Evolutionary conservation across 148 eudicot genomes (phyloP).

Genomic region (Silene latifolia): DNA sequence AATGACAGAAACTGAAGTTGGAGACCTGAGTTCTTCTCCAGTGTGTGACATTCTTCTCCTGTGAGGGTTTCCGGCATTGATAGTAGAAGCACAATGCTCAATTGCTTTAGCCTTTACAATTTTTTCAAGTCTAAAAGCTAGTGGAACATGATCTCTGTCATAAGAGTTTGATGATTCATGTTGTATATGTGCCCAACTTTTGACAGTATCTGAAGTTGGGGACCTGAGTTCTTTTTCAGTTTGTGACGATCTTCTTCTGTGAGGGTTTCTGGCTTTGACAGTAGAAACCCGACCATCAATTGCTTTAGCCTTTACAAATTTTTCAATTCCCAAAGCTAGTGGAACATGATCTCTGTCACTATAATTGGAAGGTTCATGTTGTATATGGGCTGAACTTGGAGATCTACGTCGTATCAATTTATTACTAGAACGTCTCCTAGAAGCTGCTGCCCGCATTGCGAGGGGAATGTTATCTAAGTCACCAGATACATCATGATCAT

Average conservation of each 20-base stretch:
- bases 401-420: background rate
- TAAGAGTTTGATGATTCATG: background rate
- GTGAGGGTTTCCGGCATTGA: slow-evolving; percentile 6
- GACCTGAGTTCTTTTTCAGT: slow-evolving; percentile 12
- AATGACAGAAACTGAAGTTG: slow-evolving; percentile 12
- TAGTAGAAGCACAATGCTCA: slow-evolving; percentile 20
- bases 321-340: slow-evolving; percentile 16
- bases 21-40: slow-evolving; percentile 8
- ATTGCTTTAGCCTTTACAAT: background rate
- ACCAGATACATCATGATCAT: background rate
- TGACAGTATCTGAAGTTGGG: slow-evolving; percentile 11
- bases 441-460: background rate
- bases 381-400: background rate
- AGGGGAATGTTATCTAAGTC: slow-evolving; percentile 21
- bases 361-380: background rate
- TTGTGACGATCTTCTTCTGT: background rate
- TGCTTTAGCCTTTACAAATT: background rate
- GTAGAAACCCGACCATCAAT: slow-evolving; percentile 15
- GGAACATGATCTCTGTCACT: slow-evolving; percentile 20
- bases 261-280: slow-evolving; percentile 11
- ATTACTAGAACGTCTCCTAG: background rate
- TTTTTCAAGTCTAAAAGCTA: slow-evolving; percentile 19
- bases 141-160: slow-evolving; percentile 21
- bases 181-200: background rate
- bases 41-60: background rate